A percentile compares a stretch with the other conserved stretches of the same genome.
Conservation (phyloP, 2,329 filamentous ascomycete genomes). For the Huntiella abstrusa region DNA sequence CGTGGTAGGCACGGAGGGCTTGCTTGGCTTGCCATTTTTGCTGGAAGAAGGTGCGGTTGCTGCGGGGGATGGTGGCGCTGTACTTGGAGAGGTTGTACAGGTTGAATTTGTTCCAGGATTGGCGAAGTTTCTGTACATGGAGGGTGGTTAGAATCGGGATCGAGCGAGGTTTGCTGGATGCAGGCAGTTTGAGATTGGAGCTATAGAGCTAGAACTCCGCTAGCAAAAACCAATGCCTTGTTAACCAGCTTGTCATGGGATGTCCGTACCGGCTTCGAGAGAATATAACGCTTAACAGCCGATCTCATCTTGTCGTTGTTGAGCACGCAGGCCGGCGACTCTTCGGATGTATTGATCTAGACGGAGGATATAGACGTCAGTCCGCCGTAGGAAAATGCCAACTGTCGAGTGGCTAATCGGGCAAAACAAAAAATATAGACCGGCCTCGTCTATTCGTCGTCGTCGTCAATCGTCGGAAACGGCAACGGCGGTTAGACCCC, state of each 20-base stretch:
- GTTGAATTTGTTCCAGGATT: constrained; percentile 96
- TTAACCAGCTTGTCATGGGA: background rate
- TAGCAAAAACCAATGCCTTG: background rate
- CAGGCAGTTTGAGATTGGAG: background rate
- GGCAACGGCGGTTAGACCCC: too few relatives aligned
- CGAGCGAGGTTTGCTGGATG: too few relatives aligned
- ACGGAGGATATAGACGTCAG: constrained; percentile 1
- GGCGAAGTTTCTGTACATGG: constrained; percentile 57
- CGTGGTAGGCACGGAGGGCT: constrained; percentile 70
- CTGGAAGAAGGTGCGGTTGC: constrained; percentile 66
- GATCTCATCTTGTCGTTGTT: constrained; percentile 12
- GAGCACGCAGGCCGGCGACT: constrained; percentile 10
- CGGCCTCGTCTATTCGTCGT: background rate
- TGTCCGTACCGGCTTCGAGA: constrained; percentile 12
- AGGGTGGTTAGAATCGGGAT: background rate
- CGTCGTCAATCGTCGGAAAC: constrained; percentile 7
- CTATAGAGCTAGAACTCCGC: background rate
- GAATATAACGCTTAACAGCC: constrained; percentile 13
- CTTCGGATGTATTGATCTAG: constrained; percentile 5
- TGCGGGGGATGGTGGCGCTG: constrained; percentile 23
- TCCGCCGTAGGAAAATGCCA: background rate
- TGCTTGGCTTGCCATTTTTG: constrained; percentile 95
- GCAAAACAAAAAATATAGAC: background rate
- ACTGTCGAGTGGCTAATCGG: constrained; percentile 3
- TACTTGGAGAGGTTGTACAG: constrained; percentile 65